Percentiles rank a stretch among this genome's conserved stretches.
phyloP scores from a whole-genome alignment of 2,329 filamentous ascomycete genomes.

The Xylariaceae sp. region DNA sequence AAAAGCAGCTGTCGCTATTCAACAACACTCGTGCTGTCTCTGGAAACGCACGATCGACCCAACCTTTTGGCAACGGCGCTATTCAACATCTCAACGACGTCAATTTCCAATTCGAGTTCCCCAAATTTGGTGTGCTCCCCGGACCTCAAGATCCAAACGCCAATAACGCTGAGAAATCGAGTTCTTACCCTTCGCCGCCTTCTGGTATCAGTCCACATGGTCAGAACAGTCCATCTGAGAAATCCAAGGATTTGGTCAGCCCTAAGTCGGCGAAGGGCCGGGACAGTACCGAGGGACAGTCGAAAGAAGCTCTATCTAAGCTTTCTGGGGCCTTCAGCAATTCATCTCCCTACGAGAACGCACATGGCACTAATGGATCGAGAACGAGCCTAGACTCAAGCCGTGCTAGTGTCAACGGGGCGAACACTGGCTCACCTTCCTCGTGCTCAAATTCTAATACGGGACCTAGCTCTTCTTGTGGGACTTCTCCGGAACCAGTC shows the following conservation, averaged over 20 bases:
- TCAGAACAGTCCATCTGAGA: conserved; percentile 41
- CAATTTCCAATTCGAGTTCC: conserved; percentile 95
- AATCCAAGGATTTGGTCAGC: conserved; percentile 36
- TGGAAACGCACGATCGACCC: conserved; percentile 44
- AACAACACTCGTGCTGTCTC: conserved; percentile 35
- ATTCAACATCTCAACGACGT: conserved; percentile 68
- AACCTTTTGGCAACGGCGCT: conserved; percentile 49
- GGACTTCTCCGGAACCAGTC: conserved; percentile 76
- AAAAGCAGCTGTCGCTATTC: conserved; percentile 75
- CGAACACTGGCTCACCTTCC: conserved; percentile 66
- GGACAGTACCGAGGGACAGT: conserved; percentile 40
- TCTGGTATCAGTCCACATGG: conserved; percentile 35
- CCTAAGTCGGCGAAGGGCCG: conserved; percentile 41
- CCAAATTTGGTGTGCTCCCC: conserved; percentile 81
- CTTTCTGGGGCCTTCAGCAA: conserved; percentile 60
- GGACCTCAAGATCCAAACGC: conserved; percentile 40
- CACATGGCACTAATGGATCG: conserved; percentile 48
- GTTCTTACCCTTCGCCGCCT: conserved; percentile 32
- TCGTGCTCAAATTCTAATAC: conserved; percentile 63
- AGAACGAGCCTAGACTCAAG: conserved; percentile 55
- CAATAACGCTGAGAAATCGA: conserved; percentile 18
- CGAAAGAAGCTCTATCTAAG: conserved; percentile 56
- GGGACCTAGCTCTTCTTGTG: conserved; percentile 67
- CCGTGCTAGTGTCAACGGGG: conserved; percentile 50
- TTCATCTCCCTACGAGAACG: conserved; percentile 45